Percentiles rank a stretch among this genome's conserved stretches.
phyloP scores from a whole-genome alignment of 148 eudicot genomes.

The Chenopodium berlandieri region DNA sequence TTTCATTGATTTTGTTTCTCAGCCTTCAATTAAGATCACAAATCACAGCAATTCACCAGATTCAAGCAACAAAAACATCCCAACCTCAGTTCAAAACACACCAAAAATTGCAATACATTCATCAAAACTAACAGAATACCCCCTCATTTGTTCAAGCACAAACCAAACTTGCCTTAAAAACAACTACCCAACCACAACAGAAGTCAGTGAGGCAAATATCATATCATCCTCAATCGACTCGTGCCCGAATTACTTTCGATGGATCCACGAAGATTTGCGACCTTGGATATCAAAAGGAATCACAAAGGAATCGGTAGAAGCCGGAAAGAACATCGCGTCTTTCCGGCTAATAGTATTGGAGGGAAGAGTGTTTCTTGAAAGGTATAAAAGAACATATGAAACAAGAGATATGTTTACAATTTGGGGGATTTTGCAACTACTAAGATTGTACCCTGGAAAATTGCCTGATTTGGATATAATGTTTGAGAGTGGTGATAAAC shows the following conservation, averaged over 20 bases:
- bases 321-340: conserved; percentile 27
- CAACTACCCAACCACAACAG: conserved; percentile 10
- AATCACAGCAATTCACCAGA: not conserved
- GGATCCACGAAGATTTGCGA: conserved; percentile 65
- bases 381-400: conserved; percentile 35
- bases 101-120: not conserved
- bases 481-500: conserved; percentile 41
- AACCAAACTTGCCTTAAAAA: conserved; percentile 31
- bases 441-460: conserved; percentile 45
- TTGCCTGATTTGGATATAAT: conserved; percentile 52
- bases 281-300: conserved; percentile 55
- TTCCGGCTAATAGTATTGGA: conserved; percentile 44
- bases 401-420: conserved; percentile 51
- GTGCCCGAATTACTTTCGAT: conserved; percentile 58
- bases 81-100: not conserved
- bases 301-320: conserved; percentile 47
- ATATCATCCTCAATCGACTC: not conserved
- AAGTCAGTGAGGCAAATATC: not conserved
- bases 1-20: not conserved
- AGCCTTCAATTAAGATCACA: not conserved
- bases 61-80: not conserved
- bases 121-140: not conserved
- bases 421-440: conserved; percentile 51
- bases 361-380: conserved; percentile 51
- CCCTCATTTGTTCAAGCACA: conserved; percentile 10